These are phyloP conservation scores for Colletotrichum higginsianum DNA, from an alignment of 2,329 filamentous ascomycete genomes.

Conservation along the genomic window DNA sequence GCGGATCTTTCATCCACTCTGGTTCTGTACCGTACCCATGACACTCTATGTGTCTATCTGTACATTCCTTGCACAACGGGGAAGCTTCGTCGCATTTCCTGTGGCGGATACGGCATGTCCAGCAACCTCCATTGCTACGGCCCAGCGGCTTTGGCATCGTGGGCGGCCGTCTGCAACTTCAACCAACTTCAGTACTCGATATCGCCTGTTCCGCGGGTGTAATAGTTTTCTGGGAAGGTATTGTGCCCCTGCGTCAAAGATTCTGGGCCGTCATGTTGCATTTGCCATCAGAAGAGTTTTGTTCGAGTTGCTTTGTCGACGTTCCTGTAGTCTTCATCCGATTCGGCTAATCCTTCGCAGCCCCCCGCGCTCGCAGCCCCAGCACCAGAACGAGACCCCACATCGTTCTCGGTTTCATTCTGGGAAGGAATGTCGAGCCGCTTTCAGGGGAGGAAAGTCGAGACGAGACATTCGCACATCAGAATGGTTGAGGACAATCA, in stretches of 20 bases:
- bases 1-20: slow-evolving; percentile 50
- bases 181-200: neutral
- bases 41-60: slow-evolving; percentile 44
- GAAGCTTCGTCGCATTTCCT: slow-evolving; percentile 48
- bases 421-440: slow-evolving; percentile 28
- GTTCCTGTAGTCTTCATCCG: slow-evolving; percentile 1
- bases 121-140: slow-evolving; percentile 46
- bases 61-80: slow-evolving; percentile 47
- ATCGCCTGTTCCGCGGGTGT: neutral
- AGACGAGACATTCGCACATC: slow-evolving; percentile 5
- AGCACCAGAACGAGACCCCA: neutral
- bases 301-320: slow-evolving; percentile 1
- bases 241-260: neutral
- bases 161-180: neutral
- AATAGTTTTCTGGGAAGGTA: neutral
- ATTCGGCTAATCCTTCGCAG: slow-evolving; percentile 9
- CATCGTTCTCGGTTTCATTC: neutral
- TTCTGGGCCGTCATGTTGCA: neutral
- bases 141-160: slow-evolving; percentile 25
- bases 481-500: too few species aligned
- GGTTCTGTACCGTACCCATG: slow-evolving; percentile 53
- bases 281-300: neutral
- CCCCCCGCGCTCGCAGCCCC: slow-evolving; percentile 1
- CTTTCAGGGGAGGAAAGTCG: slow-evolving; percentile 23
- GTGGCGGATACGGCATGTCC: slow-evolving; percentile 50